Conservation (phyloP, 148 eudicot genomes). For the Camellia japonica region DNA sequence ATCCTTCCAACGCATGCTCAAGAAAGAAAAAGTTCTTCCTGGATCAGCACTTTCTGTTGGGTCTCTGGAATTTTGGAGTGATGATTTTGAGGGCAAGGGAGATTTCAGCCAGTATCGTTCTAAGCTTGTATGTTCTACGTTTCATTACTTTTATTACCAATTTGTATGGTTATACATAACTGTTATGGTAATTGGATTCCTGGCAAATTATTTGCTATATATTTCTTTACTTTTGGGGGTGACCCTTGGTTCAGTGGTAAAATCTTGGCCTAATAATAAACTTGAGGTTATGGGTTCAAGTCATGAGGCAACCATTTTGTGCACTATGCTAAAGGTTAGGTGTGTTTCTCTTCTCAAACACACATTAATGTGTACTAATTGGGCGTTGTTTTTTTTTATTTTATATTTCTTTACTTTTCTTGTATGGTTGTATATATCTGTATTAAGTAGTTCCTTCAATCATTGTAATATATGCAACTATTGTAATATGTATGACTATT, state of each 20-base stretch:
- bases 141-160: slow-evolving; percentile 6
- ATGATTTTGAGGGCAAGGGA: slow-evolving; percentile 86
- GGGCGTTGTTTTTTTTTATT: no score
- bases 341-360: no score
- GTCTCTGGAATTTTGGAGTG: slow-evolving; percentile 84
- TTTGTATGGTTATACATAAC: background rate
- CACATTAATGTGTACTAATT: no score
- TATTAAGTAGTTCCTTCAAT: background rate
- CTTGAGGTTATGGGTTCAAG: no score
- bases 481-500: background rate
- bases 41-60: slow-evolving; percentile 56
- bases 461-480: background rate
- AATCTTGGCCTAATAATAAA: no score
- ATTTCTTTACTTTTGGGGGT: no score
- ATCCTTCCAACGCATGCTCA: slow-evolving; percentile 75
- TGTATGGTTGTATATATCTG: background rate
- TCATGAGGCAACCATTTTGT: no score
- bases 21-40: slow-evolving; percentile 69
- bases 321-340: no score
- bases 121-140: slow-evolving; percentile 62
- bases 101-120: slow-evolving; percentile 93
- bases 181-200: background rate
- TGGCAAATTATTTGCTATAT: background rate
- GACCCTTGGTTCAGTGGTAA: no score
- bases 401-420: no score